Conservation (phyloP, 345 rosid genomes). For the Noccaea bulbosa region DNA sequence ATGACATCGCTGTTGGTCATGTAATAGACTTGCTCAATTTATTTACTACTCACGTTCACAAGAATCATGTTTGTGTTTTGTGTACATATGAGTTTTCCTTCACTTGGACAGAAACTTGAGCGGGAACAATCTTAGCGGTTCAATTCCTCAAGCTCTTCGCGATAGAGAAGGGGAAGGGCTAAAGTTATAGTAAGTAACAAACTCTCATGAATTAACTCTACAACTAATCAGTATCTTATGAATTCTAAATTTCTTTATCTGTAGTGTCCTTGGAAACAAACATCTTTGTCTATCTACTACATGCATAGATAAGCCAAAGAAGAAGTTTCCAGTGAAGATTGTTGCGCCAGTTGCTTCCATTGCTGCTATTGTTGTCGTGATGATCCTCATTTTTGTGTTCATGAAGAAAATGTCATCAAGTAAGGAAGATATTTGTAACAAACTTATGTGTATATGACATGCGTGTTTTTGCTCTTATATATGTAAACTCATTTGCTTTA, state of each 20-base stretch:
- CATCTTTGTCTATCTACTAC: constrained; percentile 27
- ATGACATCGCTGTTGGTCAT: constrained; percentile 50
- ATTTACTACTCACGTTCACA: neutral
- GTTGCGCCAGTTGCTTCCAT: constrained; percentile 37
- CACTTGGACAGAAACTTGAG: constrained; percentile 43
- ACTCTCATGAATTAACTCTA: neutral
- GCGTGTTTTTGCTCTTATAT: neutral
- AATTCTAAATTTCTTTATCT: constrained; percentile 8
- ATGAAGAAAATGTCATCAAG: constrained; percentile 28
- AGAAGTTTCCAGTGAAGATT: constrained; percentile 26
- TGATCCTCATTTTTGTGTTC: constrained; percentile 17
- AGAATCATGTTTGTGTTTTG: neutral
- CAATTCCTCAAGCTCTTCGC: constrained; percentile 45
- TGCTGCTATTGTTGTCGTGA: constrained; percentile 8
- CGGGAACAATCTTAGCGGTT: constrained; percentile 48
- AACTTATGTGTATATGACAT: neutral
- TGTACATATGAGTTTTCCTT: neutral
- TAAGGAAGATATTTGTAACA: constrained; percentile 10
- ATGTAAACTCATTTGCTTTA: neutral
- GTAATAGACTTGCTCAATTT: constrained; percentile 42
- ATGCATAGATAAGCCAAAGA: constrained; percentile 33
- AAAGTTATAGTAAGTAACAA: constrained; percentile 30
- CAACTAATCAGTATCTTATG: neutral
- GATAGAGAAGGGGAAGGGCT: constrained; percentile 36
- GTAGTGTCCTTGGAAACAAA: constrained; percentile 36